Evolutionary conservation across 768 basidiomycete species (phyloP).

Genomic region (Trichaptum fuscoviolaceum): DNA sequence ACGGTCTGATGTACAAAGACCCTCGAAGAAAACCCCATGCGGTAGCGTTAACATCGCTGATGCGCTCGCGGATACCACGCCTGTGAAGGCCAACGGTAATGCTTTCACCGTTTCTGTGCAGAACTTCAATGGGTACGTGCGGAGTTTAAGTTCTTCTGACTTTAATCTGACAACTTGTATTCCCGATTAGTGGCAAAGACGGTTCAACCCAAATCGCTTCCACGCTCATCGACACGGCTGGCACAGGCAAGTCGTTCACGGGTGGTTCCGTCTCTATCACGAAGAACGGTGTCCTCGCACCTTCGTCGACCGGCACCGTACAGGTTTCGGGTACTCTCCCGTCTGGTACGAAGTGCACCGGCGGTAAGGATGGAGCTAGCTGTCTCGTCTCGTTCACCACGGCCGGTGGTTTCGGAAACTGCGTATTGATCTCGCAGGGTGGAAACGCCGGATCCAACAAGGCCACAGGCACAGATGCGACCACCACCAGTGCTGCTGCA

Average conservation of each 20-base stretch:
- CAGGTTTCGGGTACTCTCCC: slow-evolving; percentile 41
- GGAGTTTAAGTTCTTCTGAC: background rate
- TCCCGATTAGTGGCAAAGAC: slow-evolving; percentile 32
- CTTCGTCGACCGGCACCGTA: slow-evolving; percentile 31
- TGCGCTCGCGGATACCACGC: slow-evolving; percentile 31
- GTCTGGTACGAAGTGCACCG: slow-evolving; percentile 44
- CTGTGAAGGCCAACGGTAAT: slow-evolving; percentile 27
- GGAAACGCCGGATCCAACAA: slow-evolving; percentile 6
- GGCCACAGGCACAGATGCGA: slow-evolving; percentile 9
- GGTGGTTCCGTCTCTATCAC: slow-evolving; percentile 31
- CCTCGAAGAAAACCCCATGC: slow-evolving; percentile 30
- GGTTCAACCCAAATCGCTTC: slow-evolving; percentile 44
- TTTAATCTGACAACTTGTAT: background rate
- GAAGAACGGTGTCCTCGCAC: slow-evolving; percentile 40
- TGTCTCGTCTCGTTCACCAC: slow-evolving; percentile 51
- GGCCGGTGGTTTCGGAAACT: slow-evolving; percentile 51
- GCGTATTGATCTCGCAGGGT: slow-evolving; percentile 38
- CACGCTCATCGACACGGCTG: slow-evolving; percentile 37
- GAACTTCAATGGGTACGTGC: slow-evolving; percentile 42
- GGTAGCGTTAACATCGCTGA: slow-evolving; percentile 37
- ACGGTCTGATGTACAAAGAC: slow-evolving; percentile 26
- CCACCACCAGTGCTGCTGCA: background rate
- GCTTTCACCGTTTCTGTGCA: slow-evolving; percentile 34
- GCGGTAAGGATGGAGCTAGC: slow-evolving; percentile 37
- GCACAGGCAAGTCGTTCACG: slow-evolving; percentile 25